Evolutionary conservation across 129 eudicot species (phyloP), one percentile per base, ranked within the genome.

Genomic region (Flaveria trinervia): DNA sequence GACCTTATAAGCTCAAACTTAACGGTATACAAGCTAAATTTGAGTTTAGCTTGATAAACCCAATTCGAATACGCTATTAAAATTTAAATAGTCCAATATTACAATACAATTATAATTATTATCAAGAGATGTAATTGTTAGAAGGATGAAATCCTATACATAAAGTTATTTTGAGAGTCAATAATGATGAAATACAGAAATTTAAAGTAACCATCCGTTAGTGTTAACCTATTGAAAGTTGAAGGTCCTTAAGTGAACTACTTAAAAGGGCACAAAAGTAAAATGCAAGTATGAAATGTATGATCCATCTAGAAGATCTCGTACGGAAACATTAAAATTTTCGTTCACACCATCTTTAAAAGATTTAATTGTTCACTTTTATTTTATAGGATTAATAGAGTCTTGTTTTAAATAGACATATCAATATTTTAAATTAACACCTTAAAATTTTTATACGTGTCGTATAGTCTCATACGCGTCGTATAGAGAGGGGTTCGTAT

Each of bases 241-340:
- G 17, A 39, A 51, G 56, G 76, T 65, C 36, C 39, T 62, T 39
- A 41, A 57, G 1, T 28, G 62, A 70, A 78, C 26, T 68, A 59
- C 3, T 11, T 18, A 44, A 5, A 57, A 41, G 30, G 49, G 57
- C 33, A 13, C 41, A 55, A 71, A 64, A 49, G 78, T 71, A 71
- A 79, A 79, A 79, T 55, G 22, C n/a, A 72, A 71, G 41, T 36
- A 36, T 36, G 41, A 36, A 33, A 36, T 36, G 45, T 18, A 9
- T 70, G 43, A 22, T 39, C 36, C 62, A 33, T 79, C 82, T 79
- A 79, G 82, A 79, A 71, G 82, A 57, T 61, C 14, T 44, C 44
- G 56, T 48, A 17, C 25, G 60, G 36, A 28, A 5, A 36, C 41
- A 36, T 36, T 36, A 8, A 36, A 33, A 14, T 57, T 78, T 62